Conservation (phyloP, 768 basidiomycete species). For the Termitomyces sp. region DNA sequence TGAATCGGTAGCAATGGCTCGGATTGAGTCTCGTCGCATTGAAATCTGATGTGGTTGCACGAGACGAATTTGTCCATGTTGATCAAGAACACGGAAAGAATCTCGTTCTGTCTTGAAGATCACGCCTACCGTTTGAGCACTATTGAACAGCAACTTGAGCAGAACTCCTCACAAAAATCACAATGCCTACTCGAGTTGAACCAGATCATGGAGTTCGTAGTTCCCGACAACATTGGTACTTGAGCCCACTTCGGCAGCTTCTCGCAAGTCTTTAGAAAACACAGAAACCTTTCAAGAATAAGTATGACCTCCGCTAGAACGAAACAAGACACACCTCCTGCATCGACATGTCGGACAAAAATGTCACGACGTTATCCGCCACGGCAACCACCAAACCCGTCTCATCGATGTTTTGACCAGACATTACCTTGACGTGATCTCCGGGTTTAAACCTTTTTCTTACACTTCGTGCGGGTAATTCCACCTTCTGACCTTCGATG, state of each 20-base stretch:
- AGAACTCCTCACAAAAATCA: neutral
- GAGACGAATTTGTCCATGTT: constrained; percentile 82
- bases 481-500: constrained; percentile 80
- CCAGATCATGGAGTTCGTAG: constrained; percentile 94
- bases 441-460: constrained; percentile 94
- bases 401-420: constrained; percentile 90
- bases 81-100: constrained; percentile 93
- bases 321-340: constrained; percentile 61
- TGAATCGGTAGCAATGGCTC: constrained; percentile 84
- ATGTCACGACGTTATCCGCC: constrained; percentile 86
- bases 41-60: constrained; percentile 94
- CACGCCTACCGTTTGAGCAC: constrained; percentile 90
- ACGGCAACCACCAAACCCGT: constrained; percentile 94
- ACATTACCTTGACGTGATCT: constrained; percentile 98
- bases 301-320: neutral
- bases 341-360: constrained; percentile 96
- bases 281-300: constrained; percentile 69
- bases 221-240: constrained; percentile 86
- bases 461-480: constrained; percentile 82
- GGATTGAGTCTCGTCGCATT: constrained; percentile 76
- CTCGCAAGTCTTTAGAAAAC: constrained; percentile 94
- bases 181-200: constrained; percentile 84
- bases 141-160: constrained; percentile 24
- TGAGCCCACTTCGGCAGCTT: constrained; percentile 95
- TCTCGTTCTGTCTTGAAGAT: constrained; percentile 97